Conservation (phyloP, 805 yeast genomes). For the Suhomyces sp. region DNA sequence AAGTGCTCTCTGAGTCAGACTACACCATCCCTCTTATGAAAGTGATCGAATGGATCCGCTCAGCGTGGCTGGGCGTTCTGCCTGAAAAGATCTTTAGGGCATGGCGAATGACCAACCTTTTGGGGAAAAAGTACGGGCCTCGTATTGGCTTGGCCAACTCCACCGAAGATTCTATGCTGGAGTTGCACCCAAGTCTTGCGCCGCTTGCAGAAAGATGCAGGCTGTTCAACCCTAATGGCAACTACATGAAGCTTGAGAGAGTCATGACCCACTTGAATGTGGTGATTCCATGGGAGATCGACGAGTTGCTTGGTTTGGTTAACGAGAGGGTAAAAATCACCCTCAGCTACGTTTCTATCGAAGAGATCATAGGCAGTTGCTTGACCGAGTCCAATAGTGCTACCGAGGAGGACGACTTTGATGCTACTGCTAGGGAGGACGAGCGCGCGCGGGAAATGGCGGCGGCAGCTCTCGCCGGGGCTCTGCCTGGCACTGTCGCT, state of each 20-base stretch:
- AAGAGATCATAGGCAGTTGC: conserved; percentile 60
- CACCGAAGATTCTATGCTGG: background rate
- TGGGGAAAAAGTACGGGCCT: conserved; percentile 17
- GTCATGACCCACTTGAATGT: conserved; percentile 50
- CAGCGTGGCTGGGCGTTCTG: conserved; percentile 50
- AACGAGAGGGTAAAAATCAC: conserved; percentile 42
- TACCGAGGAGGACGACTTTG: background rate
- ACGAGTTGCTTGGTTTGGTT: conserved; percentile 50
- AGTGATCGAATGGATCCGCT: conserved; percentile 56
- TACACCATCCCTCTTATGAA: conserved; percentile 51
- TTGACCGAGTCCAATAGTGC: conserved; percentile 37
- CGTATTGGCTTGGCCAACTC: background rate
- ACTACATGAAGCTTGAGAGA: conserved; percentile 42
- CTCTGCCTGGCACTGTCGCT: background rate
- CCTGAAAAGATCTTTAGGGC: conserved; percentile 29
- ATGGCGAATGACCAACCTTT: conserved; percentile 35
- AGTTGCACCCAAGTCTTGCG: conserved; percentile 4
- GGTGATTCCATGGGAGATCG: conserved; percentile 55
- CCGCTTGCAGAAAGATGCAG: conserved; percentile 10
- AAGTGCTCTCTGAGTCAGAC: conserved; percentile 37
- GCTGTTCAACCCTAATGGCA: conserved; percentile 18
- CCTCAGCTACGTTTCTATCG: conserved; percentile 51
- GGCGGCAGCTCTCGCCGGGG: background rate
- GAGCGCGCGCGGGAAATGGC: background rate
- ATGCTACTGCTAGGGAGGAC: background rate